These are phyloP conservation scores for Thelonectria rubi DNA, from an alignment of 2,329 filamentous ascomycete genomes.

Conservation along the genomic window DNA sequence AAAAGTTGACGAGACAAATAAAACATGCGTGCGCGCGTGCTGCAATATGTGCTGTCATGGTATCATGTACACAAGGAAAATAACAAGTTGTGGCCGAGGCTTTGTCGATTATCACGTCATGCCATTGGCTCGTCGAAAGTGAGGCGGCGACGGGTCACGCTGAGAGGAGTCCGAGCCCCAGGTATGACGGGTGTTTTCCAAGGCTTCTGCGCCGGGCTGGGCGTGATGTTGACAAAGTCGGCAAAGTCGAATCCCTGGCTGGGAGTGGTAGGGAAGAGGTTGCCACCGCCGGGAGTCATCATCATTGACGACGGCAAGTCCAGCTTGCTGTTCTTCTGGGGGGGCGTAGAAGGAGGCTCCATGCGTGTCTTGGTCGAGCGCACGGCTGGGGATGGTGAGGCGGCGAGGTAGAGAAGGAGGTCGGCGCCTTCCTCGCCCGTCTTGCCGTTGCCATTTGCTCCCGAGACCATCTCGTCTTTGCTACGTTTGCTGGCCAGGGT, in stretches of 20 bases:
- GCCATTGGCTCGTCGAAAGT: slow-evolving; percentile 78
- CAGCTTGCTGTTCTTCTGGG: slow-evolving; percentile 71
- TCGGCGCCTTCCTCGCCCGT: slow-evolving; percentile 82
- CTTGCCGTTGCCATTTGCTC: slow-evolving; percentile 59
- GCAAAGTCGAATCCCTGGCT: slow-evolving; percentile 89
- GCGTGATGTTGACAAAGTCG: slow-evolving; percentile 97
- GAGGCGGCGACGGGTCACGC: slow-evolving; percentile 76
- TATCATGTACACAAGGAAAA: slow-evolving; percentile 48
- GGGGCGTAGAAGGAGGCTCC: slow-evolving; percentile 80
- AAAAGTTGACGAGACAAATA: slow-evolving; percentile 23
- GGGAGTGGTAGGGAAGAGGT: slow-evolving; percentile 78
- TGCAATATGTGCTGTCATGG: slow-evolving; percentile 46
- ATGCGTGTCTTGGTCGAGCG: slow-evolving; percentile 58
- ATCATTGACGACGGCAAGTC: slow-evolving; percentile 86
- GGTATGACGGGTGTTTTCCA: slow-evolving; percentile 81
- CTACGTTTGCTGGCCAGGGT: slow-evolving; percentile 56
- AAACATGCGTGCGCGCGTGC: slow-evolving; percentile 30
- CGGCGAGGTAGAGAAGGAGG: slow-evolving; percentile 83
- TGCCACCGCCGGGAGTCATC: slow-evolving; percentile 81
- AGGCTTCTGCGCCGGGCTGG: slow-evolving; percentile 88
- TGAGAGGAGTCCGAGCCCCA: slow-evolving; percentile 64
- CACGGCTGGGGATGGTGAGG: slow-evolving; percentile 87
- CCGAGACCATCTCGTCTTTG: slow-evolving; percentile 56
- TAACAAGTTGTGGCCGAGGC: slow-evolving; percentile 24
- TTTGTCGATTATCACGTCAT: slow-evolving; percentile 16